phyloP scores from a whole-genome alignment of 768 basidiomycete species.

The Podaxis rugospora region DNA sequence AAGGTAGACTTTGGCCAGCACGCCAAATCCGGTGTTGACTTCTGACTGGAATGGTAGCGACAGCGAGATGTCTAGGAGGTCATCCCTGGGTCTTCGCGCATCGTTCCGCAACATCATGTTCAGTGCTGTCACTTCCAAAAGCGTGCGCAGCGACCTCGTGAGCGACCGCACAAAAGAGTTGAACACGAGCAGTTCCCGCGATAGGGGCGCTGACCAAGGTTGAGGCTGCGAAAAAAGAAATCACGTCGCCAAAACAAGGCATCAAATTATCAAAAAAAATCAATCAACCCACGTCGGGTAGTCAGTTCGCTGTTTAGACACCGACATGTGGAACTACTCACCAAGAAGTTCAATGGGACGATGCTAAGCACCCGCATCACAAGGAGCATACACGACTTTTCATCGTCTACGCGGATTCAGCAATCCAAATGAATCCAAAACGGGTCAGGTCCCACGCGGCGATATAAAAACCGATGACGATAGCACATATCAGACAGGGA shows the following conservation, averaged over 20 bases:
- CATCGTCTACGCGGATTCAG: slow-evolving; percentile 58
- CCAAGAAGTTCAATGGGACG: slow-evolving; percentile 92
- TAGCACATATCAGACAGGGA: background rate
- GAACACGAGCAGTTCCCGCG: slow-evolving; percentile 95
- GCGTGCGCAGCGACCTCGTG: slow-evolving; percentile 82
- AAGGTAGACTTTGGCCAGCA: slow-evolving; percentile 94
- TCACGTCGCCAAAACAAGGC: slow-evolving; percentile 5
- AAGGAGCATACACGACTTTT: slow-evolving; percentile 90
- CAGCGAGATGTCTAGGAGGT: slow-evolving; percentile 86
- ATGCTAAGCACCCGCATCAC: slow-evolving; percentile 97
- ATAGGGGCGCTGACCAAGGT: slow-evolving; percentile 94
- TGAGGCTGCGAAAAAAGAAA: slow-evolving; percentile 51
- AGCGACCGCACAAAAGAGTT: slow-evolving; percentile 95
- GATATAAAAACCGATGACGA: background rate
- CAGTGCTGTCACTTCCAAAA: slow-evolving; percentile 86
- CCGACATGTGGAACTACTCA: slow-evolving; percentile 29
- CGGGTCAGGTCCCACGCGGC: background rate
- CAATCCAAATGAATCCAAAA: background rate
- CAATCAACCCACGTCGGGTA: background rate
- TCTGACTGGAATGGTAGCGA: slow-evolving; percentile 94
- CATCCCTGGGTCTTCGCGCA: slow-evolving; percentile 82
- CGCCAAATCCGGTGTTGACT: slow-evolving; percentile 97
- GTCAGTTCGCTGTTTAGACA: background rate
- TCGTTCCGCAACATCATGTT: slow-evolving; percentile 93
- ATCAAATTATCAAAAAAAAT: slow-evolving; percentile 5